Evolutionary conservation across 371 early-diverging fungal genomes (phyloP).

Genomic region (Mortierella sp.): DNA sequence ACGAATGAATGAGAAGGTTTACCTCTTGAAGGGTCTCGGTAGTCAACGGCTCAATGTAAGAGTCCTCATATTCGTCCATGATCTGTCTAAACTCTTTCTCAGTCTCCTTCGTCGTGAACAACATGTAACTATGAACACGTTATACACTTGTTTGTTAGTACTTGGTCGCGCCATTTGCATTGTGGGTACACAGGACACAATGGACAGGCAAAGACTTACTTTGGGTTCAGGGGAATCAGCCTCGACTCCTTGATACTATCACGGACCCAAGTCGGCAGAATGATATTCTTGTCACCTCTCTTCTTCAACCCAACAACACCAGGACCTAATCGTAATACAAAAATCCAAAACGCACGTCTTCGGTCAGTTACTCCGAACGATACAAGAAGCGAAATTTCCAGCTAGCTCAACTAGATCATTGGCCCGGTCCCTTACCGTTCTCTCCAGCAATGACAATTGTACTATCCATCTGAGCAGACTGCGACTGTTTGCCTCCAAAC

Average conservation of each 20-base stretch:
- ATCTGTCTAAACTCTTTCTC: conserved; percentile 58
- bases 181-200: too few relatives aligned
- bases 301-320: conserved; percentile 64
- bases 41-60: conserved; percentile 70
- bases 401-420: background rate
- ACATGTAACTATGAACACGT: conserved; percentile 77
- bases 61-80: conserved; percentile 79
- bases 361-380: background rate
- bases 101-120: conserved; percentile 67
- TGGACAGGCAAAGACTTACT: too few relatives aligned
- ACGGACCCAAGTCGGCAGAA: conserved; percentile 70
- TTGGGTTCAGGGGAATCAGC: conserved; percentile 69
- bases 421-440: conserved; percentile 37
- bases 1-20: background rate
- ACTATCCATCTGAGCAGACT: conserved; percentile 58
- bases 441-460: conserved; percentile 70
- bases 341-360: too few relatives aligned
- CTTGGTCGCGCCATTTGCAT: too few relatives aligned
- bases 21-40: conserved; percentile 68
- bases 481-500: conserved; percentile 75
- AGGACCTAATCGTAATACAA: conserved; percentile 50
- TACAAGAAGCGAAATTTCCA: background rate
- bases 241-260: conserved; percentile 69
- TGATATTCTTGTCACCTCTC: conserved; percentile 63
- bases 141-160: too few relatives aligned